Conservation (phyloP, 2,329 filamentous ascomycete species). For the Apiospora aurea region DNA sequence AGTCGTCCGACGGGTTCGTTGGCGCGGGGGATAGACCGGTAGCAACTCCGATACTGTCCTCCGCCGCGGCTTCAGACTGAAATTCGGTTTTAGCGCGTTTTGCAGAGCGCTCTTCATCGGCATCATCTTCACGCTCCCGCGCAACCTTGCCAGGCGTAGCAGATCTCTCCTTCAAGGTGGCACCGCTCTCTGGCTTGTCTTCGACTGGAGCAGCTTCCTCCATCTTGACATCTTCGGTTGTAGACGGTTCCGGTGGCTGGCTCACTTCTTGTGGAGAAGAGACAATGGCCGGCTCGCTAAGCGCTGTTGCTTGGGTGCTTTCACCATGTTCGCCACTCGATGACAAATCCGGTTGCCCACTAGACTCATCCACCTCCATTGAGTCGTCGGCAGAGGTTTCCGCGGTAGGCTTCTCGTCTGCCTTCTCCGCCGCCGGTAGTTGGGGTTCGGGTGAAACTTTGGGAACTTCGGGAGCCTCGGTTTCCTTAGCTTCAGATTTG, state of each 20-base stretch:
- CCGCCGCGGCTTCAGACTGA: conserved; percentile 38
- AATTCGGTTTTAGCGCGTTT: conserved; percentile 82
- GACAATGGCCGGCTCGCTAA: conserved; percentile 33
- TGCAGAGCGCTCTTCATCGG: conserved; percentile 69
- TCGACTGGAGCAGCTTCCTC: conserved; percentile 1
- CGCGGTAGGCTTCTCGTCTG: conserved; percentile 17
- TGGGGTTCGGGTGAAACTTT: conserved; percentile 24
- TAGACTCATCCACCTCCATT: conserved; percentile 41
- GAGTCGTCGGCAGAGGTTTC: conserved; percentile 31
- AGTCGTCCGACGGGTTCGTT: conserved; percentile 34
- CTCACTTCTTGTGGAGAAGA: conserved; percentile 42
- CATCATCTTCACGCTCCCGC: conserved; percentile 80
- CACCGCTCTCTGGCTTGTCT: conserved; percentile 34
- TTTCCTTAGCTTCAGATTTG: conserved; percentile 16
- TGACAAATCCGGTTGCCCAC: conserved; percentile 32
- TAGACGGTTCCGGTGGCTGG: conserved; percentile 41
- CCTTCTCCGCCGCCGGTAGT: conserved; percentile 24
- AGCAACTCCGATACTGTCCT: conserved; percentile 38
- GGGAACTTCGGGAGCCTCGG: conserved; percentile 18
- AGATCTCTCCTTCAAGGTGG: conserved; percentile 35
- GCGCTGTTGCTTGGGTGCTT: conserved; percentile 35
- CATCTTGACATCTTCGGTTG: conserved; percentile 24
- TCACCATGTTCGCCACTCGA: conserved; percentile 35
- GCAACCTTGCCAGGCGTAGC: conserved; percentile 62
- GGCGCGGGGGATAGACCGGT: conserved; percentile 31